Evolutionary conservation across 2,329 filamentous ascomycete genomes (phyloP).

Genomic region (Ascochyta koolunga): DNA sequence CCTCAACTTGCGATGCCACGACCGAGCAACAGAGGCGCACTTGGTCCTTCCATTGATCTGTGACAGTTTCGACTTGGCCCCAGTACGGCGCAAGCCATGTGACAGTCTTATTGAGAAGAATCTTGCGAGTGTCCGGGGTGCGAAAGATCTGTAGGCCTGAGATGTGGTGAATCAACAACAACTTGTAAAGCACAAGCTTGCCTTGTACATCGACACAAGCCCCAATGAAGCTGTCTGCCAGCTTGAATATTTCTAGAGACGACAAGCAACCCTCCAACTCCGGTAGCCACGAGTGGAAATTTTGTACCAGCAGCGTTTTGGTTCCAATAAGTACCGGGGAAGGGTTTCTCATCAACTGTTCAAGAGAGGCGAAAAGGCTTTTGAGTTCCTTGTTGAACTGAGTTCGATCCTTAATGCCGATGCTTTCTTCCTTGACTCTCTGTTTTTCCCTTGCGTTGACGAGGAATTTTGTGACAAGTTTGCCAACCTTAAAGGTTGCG

Average conservation of each 20-base stretch:
- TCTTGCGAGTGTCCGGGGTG: constrained; percentile 74
- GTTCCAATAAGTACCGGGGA: constrained; percentile 88
- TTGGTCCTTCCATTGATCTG: constrained; percentile 89
- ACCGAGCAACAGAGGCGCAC: constrained; percentile 93
- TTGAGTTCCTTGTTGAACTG: constrained; percentile 85
- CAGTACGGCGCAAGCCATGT: constrained; percentile 94
- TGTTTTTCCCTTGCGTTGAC: constrained; percentile 87
- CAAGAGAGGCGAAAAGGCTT: constrained; percentile 86
- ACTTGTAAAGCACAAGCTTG: constrained; percentile 88
- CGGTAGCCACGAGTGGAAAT: constrained; percentile 97
- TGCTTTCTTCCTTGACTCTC: constrained; percentile 83
- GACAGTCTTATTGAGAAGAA: constrained; percentile 79
- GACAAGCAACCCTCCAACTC: constrained; percentile 79
- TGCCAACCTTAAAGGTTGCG: constrained; percentile 92
- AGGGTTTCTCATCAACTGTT: constrained; percentile 85
- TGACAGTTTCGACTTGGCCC: constrained; percentile 76
- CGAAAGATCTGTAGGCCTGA: constrained; percentile 82
- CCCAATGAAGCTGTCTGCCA: constrained; percentile 92
- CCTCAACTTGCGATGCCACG: constrained; percentile 80
- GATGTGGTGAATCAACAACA: constrained; percentile 92
- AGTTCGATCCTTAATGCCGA: constrained; percentile 77
- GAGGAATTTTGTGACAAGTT: constrained; percentile 93
- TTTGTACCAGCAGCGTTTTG: constrained; percentile 92
- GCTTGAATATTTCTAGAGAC: constrained; percentile 84
- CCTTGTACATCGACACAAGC: constrained; percentile 87